These are phyloP conservation scores for Yarrowia porcina DNA, from an alignment of 805 yeast genomes.

Conservation along the genomic window DNA sequence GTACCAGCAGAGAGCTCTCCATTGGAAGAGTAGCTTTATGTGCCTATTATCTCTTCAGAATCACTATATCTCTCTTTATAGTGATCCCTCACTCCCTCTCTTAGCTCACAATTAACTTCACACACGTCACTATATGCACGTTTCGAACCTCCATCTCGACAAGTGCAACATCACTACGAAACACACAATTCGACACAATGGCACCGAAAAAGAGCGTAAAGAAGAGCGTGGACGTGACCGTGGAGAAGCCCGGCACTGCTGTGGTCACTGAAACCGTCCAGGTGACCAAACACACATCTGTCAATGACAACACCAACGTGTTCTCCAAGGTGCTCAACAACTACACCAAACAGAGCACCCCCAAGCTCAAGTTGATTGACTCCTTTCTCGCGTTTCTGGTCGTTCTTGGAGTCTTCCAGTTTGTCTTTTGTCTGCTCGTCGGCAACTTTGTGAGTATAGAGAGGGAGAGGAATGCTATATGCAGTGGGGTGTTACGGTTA, in stretches of 20 bases:
- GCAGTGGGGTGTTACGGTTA: no score
- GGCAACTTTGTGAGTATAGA: constrained; percentile 66
- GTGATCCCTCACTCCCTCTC: neutral
- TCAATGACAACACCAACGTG: constrained; percentile 14
- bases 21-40: neutral
- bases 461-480: no score
- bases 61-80: no score
- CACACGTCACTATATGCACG: constrained; percentile 15
- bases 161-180: neutral
- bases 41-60: no score
- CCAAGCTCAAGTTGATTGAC: constrained; percentile 60
- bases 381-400: constrained; percentile 72
- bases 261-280: neutral
- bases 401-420: constrained; percentile 70
- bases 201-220: constrained; percentile 15
- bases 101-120: neutral
- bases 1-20: neutral
- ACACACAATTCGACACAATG: neutral
- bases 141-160: neutral
- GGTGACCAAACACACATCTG: neutral
- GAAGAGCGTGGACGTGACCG: neutral
- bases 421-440: constrained; percentile 66
- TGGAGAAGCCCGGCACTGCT: neutral
- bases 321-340: constrained; percentile 29
- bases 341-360: constrained; percentile 35